These are phyloP conservation scores for Sisymbrium irio DNA, from an alignment of 345 rosid species.

Conservation along the genomic window DNA sequence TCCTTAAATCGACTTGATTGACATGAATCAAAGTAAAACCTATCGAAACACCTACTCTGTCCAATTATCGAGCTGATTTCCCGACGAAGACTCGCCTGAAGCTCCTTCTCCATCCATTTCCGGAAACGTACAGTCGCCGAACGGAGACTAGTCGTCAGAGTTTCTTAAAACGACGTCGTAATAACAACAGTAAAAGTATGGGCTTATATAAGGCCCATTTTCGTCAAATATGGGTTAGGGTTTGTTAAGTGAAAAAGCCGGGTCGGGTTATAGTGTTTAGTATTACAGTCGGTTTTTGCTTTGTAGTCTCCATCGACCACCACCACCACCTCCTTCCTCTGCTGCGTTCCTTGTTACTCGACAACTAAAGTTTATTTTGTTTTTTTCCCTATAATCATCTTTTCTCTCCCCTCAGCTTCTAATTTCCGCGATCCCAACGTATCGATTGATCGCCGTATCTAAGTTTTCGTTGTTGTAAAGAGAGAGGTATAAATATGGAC, in stretches of 20 bases:
- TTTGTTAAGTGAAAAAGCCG: slow-evolving; percentile 7
- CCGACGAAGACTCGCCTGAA: slow-evolving; percentile 14
- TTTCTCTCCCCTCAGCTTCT: neutral
- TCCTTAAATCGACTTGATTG: neutral
- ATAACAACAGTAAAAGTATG: neutral
- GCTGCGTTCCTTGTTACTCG: slow-evolving; percentile 11
- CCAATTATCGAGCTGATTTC: slow-evolving; percentile 31
- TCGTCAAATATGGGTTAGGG: slow-evolving; percentile 20
- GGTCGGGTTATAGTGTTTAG: slow-evolving; percentile 36
- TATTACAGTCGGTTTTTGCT: slow-evolving; percentile 20
- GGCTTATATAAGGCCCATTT: slow-evolving; percentile 21
- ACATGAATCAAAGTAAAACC: neutral
- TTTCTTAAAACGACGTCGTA: neutral
- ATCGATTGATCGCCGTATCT: slow-evolving; percentile 9
- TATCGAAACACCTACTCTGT: slow-evolving; percentile 25
- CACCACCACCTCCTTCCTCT: slow-evolving; percentile 24
- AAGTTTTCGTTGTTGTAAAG: neutral
- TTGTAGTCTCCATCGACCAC: slow-evolving; percentile 31
- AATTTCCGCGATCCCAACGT: slow-evolving; percentile 12
- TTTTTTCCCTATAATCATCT: neutral
- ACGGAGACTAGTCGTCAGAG: neutral
- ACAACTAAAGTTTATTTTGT: neutral
- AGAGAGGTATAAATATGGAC: slow-evolving; percentile 26
- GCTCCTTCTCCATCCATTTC: slow-evolving; percentile 21
- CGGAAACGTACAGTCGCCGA: neutral